These are phyloP conservation scores for Eremomyces bilateralis DNA, from an alignment of 495 filamentous ascomycete genomes.

Conservation along the genomic window DNA sequence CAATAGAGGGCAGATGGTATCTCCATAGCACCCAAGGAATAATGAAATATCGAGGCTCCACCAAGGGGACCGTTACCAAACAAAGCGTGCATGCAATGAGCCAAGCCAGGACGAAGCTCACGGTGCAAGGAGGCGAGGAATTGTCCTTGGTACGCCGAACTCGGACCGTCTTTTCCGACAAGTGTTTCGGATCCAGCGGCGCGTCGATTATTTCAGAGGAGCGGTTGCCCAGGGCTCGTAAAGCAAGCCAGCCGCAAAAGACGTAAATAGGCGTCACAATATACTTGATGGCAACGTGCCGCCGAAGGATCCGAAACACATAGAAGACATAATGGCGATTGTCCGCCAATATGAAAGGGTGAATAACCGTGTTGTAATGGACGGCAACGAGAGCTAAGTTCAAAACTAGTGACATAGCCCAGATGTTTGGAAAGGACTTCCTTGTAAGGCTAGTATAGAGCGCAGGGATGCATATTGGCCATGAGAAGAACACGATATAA, in stretches of 20 bases:
- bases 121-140: constrained; percentile 16
- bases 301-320: constrained; percentile 60
- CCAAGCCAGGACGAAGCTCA: constrained; percentile 44
- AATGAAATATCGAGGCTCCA: constrained; percentile 89
- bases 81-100: constrained; percentile 51
- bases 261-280: constrained; percentile 40
- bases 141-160: constrained; percentile 14
- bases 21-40: constrained; percentile 90
- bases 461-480: constrained; percentile 40
- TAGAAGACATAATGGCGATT: constrained; percentile 97
- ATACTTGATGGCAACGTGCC: constrained; percentile 42
- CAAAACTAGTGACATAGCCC: too few species aligned
- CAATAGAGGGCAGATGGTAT: constrained; percentile 40
- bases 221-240: constrained; percentile 30
- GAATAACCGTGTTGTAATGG: constrained; percentile 73
- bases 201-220: constrained; percentile 1
- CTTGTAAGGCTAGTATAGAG: constrained; percentile 4
- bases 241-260: constrained; percentile 33
- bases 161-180: not conserved
- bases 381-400: constrained; percentile 40
- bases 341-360: constrained; percentile 90
- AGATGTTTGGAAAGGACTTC: not conserved
- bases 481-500: constrained; percentile 72
- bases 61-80: constrained; percentile 68
- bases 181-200: constrained; percentile 2